phyloP scores from a whole-genome alignment of 169 alveolate genomes.

The Pseudocohnilembus persalinus region DNA sequence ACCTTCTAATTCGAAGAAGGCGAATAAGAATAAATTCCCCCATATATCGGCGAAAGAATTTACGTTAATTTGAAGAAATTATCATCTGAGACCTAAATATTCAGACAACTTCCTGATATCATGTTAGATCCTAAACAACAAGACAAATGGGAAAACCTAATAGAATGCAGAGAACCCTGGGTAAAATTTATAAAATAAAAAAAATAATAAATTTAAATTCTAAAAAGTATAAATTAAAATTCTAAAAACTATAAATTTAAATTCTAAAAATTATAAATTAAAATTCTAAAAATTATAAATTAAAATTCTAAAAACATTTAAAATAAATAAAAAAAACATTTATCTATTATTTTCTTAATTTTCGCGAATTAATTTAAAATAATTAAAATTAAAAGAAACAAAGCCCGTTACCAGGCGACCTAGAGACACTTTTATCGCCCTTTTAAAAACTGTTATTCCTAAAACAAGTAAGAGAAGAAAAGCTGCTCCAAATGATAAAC shows the following conservation, averaged over 20 bases:
- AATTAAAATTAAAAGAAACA: too few species aligned
- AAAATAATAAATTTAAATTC: too few species aligned
- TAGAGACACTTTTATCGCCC: slow-evolving; percentile 62
- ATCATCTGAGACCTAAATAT: slow-evolving; percentile 66
- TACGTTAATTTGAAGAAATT: slow-evolving; percentile 60
- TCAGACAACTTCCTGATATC: slow-evolving; percentile 53
- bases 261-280: too few species aligned
- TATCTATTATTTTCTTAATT: too few species aligned
- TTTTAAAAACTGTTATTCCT: slow-evolving; percentile 82
- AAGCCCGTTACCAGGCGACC: slow-evolving; percentile 66
- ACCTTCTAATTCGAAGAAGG: slow-evolving; percentile 60
- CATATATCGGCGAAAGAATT: slow-evolving; percentile 55
- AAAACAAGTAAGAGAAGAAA: slow-evolving; percentile 79
- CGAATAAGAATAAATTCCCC: slow-evolving; percentile 40
- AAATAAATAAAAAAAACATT: too few species aligned
- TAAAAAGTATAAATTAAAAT: too few species aligned
- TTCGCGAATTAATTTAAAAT: too few species aligned
- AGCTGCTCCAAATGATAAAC: slow-evolving; percentile 70
- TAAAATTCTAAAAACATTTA: too few species aligned
- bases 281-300: too few species aligned
- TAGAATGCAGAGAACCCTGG: slow-evolving; percentile 77
- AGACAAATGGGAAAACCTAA: slow-evolving; percentile 61
- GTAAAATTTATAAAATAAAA: slow-evolving; percentile 17
- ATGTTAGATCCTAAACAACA: slow-evolving; percentile 57
- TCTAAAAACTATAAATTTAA: too few species aligned